Conservation (phyloP, 176 grass and related monocot genomes). For the Hordeum marinum region DNA sequence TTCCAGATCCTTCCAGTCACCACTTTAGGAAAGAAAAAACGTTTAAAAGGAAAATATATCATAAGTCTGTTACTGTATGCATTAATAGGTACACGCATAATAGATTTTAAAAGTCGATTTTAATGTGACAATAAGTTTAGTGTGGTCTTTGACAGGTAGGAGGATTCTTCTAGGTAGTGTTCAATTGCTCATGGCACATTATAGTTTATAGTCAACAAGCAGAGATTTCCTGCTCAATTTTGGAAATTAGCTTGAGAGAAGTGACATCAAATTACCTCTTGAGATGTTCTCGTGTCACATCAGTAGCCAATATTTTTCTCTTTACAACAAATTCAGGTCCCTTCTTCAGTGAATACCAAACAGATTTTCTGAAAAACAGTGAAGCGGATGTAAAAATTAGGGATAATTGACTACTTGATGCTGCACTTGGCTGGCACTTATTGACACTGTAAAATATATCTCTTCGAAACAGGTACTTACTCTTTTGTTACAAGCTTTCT, state of each 20-base stretch:
- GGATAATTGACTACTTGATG: not conserved
- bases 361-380: slow-evolving; percentile 52
- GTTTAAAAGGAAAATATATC: not conserved
- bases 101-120: not conserved
- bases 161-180: too few species aligned
- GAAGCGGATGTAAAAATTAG: slow-evolving; percentile 16
- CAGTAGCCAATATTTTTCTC: slow-evolving; percentile 85
- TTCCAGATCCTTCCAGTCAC: slow-evolving; percentile 90
- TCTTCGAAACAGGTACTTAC: slow-evolving; percentile 41
- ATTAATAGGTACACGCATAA: not conserved
- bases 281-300: slow-evolving; percentile 89
- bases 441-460: not conserved
- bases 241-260: not conserved
- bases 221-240: too few species aligned
- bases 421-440: not conserved
- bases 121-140: not conserved
- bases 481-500: slow-evolving; percentile 87
- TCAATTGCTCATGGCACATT: too few species aligned
- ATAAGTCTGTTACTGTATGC: not conserved
- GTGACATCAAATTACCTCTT: slow-evolving; percentile 54
- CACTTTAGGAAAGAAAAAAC: slow-evolving; percentile 44
- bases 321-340: slow-evolving; percentile 80
- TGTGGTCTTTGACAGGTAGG: not conserved
- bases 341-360: slow-evolving; percentile 80
- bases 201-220: too few species aligned